A percentile compares a stretch with the other conserved stretches of the same genome.
These are phyloP conservation scores for Podospora anserina DNA, from an alignment of 495 filamentous ascomycete species.

Conservation along the genomic window DNA sequence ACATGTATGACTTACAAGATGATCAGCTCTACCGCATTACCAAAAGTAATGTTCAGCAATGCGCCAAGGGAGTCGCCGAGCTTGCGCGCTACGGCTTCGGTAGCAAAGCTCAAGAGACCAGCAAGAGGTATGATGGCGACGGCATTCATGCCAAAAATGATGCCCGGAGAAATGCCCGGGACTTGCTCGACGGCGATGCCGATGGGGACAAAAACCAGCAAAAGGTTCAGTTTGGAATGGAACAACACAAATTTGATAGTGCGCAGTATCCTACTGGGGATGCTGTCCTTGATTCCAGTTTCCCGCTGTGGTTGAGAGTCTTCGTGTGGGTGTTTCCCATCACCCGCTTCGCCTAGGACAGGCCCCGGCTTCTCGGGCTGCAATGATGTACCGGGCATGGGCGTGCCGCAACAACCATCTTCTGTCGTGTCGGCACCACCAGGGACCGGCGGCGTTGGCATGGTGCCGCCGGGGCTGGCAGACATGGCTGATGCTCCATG, in stretches of 20 bases:
- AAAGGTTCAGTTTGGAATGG: conserved; percentile 70
- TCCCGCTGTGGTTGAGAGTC: conserved; percentile 5
- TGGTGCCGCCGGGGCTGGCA: conserved; percentile 7
- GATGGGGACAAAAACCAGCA: conserved; percentile 74
- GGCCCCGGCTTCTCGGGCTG: conserved; percentile 17
- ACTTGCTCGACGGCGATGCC: conserved; percentile 64
- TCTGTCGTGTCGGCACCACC: not conserved
- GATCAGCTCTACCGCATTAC: conserved; percentile 87
- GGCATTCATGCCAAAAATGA: conserved; percentile 76
- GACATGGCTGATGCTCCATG: conserved; percentile 9
- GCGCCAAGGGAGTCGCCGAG: conserved; percentile 80
- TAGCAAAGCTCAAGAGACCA: conserved; percentile 72
- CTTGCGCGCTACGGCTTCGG: conserved; percentile 73
- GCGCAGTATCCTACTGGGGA: conserved; percentile 45
- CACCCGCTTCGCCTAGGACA: conserved; percentile 13
- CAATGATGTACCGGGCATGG: conserved; percentile 9
- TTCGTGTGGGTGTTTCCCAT: conserved; percentile 4
- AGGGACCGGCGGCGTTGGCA: not conserved
- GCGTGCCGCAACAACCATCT: conserved; percentile 13
- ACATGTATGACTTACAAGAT: conserved; percentile 48
- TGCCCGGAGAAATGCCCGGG: conserved; percentile 26
- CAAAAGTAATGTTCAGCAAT: conserved; percentile 82
- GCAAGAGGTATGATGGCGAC: conserved; percentile 82
- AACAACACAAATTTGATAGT: conserved; percentile 54
- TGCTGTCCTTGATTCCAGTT: conserved; percentile 9